These are phyloP conservation scores for Coemansia sp. DNA, from an alignment of 192 early-diverging fungal genomes.

Conservation along the genomic window DNA sequence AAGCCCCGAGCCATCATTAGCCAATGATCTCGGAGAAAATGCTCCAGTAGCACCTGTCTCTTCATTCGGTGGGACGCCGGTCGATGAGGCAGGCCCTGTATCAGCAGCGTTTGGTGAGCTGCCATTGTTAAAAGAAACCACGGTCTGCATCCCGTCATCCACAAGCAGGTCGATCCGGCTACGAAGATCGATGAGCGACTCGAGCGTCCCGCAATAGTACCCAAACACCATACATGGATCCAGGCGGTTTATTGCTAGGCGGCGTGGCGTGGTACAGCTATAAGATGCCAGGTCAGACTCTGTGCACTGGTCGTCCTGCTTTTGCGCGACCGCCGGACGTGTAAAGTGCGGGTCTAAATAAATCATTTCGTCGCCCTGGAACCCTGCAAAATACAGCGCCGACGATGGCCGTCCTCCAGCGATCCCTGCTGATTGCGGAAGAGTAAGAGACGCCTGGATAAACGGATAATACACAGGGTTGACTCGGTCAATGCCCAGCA, in stretches of 20 bases:
- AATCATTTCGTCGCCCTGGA: conserved; percentile 72
- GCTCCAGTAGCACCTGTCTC: not conserved
- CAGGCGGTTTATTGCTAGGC: conserved; percentile 71
- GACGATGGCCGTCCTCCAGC: conserved; percentile 96
- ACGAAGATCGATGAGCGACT: conserved; percentile 41
- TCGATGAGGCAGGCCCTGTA: not conserved
- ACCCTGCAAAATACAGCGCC: conserved; percentile 89
- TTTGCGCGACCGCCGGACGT: conserved; percentile 57
- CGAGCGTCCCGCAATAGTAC: conserved; percentile 62
- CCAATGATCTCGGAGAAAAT: not conserved
- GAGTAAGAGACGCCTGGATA: conserved; percentile 68
- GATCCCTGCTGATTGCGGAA: conserved; percentile 83
- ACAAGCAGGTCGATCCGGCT: conserved; percentile 43
- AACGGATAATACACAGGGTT: conserved; percentile 82
- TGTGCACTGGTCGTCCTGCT: conserved; percentile 18
- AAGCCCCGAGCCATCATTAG: conserved; percentile 1
- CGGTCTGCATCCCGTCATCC: conserved; percentile 39
- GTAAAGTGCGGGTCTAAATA: conserved; percentile 94
- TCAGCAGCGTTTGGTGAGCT: conserved; percentile 20
- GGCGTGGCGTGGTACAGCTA: conserved; percentile 75
- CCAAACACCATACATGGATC: conserved; percentile 95
- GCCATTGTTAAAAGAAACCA: conserved; percentile 46
- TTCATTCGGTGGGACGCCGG: not conserved
- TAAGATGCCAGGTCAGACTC: conserved; percentile 73
- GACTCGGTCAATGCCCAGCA: conserved; percentile 86